Base-by-base conservation (phyloP, 129 eudicot genomes). In the Centaurea solstitialis region DNA sequence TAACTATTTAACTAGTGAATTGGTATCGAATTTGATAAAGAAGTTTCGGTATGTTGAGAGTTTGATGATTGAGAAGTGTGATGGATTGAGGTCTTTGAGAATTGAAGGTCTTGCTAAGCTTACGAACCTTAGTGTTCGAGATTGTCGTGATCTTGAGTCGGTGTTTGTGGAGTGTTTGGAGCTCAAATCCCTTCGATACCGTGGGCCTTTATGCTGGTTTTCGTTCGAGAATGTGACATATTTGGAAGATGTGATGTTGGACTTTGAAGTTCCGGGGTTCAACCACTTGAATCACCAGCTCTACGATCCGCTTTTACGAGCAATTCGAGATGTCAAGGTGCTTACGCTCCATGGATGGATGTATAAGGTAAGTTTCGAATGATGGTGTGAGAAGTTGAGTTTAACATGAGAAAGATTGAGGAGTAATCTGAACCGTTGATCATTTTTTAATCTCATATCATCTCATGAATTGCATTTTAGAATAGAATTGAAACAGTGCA, bases 1-100 rank as follows among this genome's bases (percentile, higher is more conserved):
- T 81, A 74, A 81, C 21, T 65, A 65, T 15, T 18, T 47, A 74
- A 43, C 69, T 35, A 66, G 75, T 22, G 68, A 66, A 74, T 9
- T 74, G 37, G 38, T 81, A 41, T 30, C 84, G 0, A 74, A 67
- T 74, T 66, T 81, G 80, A 45, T 81, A 73, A 81, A 45, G 12
- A 81, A 81, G 68, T 66, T 81, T 81, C 79, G 75, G 68, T 74
- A 74, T 30, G 84, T 81, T 30, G 74, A 74, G 79, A 66, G 13
- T 28, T 81, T 81, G 72, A 73, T 81, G 69, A 74, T 81, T 68
- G 84, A 81, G 6, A 81, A 65, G 66, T 81, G 74, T 66, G 59
- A 47, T 81, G 84, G 84, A 81, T 50, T 81, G 38, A 80, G 80
- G 79, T 74, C 75, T 74, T 66, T 81, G 75, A 81, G 41, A 18